These are phyloP conservation scores for Pneumocystis wakefieldiae DNA, from an alignment of 1,139 yeast genomes.

Conservation along the genomic window DNA sequence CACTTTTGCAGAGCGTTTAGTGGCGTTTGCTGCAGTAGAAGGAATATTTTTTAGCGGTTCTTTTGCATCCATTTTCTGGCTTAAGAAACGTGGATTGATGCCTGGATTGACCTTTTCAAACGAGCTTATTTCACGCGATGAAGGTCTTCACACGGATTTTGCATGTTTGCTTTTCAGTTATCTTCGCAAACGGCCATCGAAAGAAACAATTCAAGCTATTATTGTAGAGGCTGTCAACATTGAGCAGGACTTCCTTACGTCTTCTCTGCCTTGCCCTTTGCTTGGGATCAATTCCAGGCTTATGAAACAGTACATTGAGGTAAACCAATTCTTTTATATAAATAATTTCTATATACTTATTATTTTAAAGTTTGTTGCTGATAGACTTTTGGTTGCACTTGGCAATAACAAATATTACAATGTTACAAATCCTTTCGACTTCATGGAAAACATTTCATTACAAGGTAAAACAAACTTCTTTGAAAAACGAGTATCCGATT, in stretches of 20 bases:
- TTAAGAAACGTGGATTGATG: conserved; percentile 91
- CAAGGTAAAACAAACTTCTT: conserved; percentile 98
- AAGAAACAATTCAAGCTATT: conserved; percentile 62
- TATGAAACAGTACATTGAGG: conserved; percentile 92
- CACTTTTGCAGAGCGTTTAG: conserved; percentile 83
- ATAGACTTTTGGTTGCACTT: conserved; percentile 72
- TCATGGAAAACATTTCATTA: conserved; percentile 94
- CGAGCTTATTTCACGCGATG: conserved; percentile 94
- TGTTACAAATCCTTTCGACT: conserved; percentile 87
- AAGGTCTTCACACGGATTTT: conserved; percentile 96
- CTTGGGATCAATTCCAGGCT: conserved; percentile 85
- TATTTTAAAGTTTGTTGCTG: conserved; percentile 56
- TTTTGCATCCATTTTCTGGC: conserved; percentile 95
- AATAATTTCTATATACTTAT: not conserved
- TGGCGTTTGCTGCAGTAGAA: conserved; percentile 97
- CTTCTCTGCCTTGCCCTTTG: conserved; percentile 79
- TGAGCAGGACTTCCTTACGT: conserved; percentile 87
- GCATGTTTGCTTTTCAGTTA: conserved; percentile 92
- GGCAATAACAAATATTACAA: conserved; percentile 85
- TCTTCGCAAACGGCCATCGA: conserved; percentile 73
- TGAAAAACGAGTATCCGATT: conserved; percentile 96
- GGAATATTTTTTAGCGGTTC: conserved; percentile 97
- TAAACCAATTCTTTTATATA: not conserved
- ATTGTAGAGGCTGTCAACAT: conserved; percentile 90
- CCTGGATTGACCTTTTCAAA: conserved; percentile 96